Conservation (phyloP, 2,329 filamentous ascomycete species). For the Penicillium aurantiogriseum region DNA sequence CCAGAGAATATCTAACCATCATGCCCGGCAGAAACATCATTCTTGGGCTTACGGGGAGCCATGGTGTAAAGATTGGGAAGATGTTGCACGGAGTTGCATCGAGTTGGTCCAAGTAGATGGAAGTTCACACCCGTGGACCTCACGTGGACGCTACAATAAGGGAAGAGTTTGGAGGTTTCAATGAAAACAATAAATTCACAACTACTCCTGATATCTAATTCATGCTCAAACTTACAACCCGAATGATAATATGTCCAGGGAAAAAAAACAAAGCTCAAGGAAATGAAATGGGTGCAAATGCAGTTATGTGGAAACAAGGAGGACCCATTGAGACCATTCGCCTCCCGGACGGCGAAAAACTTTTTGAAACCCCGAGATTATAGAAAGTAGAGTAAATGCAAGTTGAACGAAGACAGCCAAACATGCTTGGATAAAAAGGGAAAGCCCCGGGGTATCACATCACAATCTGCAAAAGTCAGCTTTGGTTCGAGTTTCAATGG, state of each 20-base stretch:
- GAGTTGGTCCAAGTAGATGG: background rate
- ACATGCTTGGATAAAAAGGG: conserved; percentile 15
- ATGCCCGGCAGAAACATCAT: conserved; percentile 29
- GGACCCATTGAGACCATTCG: conserved; percentile 9
- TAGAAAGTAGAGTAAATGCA: conserved; percentile 13
- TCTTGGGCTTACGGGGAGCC: conserved; percentile 42
- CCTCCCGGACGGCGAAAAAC: conserved; percentile 15
- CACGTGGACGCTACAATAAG: conserved; percentile 3
- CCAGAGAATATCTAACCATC: conserved; percentile 30
- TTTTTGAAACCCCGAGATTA: conserved; percentile 16
- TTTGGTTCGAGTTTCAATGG: background rate
- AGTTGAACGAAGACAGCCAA: conserved; percentile 8
- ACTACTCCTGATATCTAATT: conserved; percentile 19
- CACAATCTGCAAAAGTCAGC: conserved; percentile 35
- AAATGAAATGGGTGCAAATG: conserved; percentile 23
- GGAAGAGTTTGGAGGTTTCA: background rate
- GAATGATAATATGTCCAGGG: conserved; percentile 23
- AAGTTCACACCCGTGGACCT: background rate
- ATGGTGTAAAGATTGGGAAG: conserved; percentile 24
- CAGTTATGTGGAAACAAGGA: conserved; percentile 16
- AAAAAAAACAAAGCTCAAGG: conserved; percentile 2
- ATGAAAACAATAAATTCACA: conserved; percentile 8
- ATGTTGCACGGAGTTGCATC: background rate
- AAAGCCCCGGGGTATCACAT: conserved; percentile 41
- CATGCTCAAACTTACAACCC: conserved; percentile 3